These are phyloP conservation scores for Fusarium succisae DNA, from an alignment of 2,329 filamentous ascomycete genomes.

Conservation along the genomic window DNA sequence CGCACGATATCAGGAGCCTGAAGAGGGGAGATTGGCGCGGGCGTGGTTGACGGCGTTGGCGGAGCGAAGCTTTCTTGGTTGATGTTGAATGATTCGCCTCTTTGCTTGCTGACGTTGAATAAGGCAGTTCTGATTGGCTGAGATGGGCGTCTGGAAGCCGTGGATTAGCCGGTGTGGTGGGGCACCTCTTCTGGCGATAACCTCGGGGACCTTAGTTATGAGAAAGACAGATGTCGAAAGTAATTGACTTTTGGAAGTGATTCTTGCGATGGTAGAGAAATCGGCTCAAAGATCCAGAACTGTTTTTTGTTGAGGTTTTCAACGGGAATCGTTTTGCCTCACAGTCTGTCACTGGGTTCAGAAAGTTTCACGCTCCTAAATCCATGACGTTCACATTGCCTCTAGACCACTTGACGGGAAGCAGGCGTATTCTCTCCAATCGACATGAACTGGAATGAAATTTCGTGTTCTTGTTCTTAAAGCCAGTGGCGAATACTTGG, in stretches of 20 bases:
- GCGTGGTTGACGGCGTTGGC: conserved; percentile 23
- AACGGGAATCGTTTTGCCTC: neutral
- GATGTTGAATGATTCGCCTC: conserved; percentile 46
- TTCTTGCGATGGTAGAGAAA: neutral
- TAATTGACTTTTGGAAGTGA: neutral
- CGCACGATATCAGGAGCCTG: conserved; percentile 20
- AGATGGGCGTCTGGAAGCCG: conserved; percentile 8
- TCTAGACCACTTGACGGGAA: neutral
- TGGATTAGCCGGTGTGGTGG: conserved; percentile 43
- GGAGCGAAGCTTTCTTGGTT: conserved; percentile 39
- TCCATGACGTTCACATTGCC: conserved; percentile 26
- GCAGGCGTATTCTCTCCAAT: neutral
- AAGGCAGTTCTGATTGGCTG: conserved; percentile 45
- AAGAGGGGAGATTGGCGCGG: conserved; percentile 29
- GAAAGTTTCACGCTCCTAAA: neutral
- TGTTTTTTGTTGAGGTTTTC: neutral
- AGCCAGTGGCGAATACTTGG: conserved; percentile 1
- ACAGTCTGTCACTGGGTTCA: neutral
- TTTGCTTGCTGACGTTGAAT: conserved; percentile 42
- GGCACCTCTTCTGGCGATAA: conserved; percentile 12
- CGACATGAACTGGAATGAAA: neutral
- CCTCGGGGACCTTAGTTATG: neutral
- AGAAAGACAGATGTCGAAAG: neutral
- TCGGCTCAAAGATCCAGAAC: too few relatives aligned
- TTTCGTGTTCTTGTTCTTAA: neutral